These are phyloP conservation scores for Colletotrichum eleusines DNA, from an alignment of 2,329 filamentous ascomycete species.

Conservation along the genomic window DNA sequence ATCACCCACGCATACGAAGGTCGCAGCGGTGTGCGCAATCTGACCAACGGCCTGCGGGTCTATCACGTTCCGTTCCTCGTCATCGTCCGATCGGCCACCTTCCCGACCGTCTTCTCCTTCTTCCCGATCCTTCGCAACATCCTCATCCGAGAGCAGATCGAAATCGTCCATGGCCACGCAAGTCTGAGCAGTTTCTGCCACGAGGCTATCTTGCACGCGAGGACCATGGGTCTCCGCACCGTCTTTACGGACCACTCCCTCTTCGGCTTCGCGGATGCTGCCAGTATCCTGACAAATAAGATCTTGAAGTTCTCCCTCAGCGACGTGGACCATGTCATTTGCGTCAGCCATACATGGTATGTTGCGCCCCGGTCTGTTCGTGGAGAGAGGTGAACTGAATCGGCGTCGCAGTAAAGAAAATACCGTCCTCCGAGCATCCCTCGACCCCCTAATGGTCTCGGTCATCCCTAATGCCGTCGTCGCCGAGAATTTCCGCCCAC, in stretches of 20 bases:
- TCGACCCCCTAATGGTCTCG: slow-evolving; percentile 97
- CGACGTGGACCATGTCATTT: slow-evolving; percentile 98
- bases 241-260: slow-evolving; percentile 98
- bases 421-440: slow-evolving; percentile 90
- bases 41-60: slow-evolving; percentile 98
- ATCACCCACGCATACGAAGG: slow-evolving; percentile 96
- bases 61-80: slow-evolving; percentile 97
- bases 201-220: slow-evolving; percentile 92
- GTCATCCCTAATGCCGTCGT: slow-evolving; percentile 98
- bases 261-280: slow-evolving; percentile 96
- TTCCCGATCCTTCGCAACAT: slow-evolving; percentile 99
- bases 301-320: slow-evolving; percentile 95
- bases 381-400: slow-evolving; percentile 41
- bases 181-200: slow-evolving; percentile 94
- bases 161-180: slow-evolving; percentile 98
- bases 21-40: slow-evolving; percentile 90
- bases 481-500: slow-evolving; percentile 91
- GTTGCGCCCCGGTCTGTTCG: neutral
- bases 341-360: slow-evolving; percentile 97
- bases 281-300: slow-evolving; percentile 96
- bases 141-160: slow-evolving; percentile 90
- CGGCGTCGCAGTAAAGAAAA: slow-evolving; percentile 84
- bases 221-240: slow-evolving; percentile 95
- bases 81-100: slow-evolving; percentile 92
- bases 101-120: slow-evolving; percentile 98